Base-by-base conservation (phyloP, 768 basidiomycete genomes). In the Bullera alba region DNA sequence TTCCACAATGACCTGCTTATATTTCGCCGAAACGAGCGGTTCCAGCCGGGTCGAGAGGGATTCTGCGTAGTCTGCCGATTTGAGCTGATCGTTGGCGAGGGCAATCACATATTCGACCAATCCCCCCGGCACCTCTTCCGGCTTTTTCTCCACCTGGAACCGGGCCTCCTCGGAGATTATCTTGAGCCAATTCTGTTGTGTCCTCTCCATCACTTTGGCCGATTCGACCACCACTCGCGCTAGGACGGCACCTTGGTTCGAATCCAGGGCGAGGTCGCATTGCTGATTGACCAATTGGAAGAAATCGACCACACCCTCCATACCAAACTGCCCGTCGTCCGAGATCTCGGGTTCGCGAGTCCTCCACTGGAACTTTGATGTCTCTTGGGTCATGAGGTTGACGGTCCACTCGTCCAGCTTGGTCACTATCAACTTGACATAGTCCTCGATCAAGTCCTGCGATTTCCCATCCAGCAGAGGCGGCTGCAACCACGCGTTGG, bases 251-350 rank as follows among this genome's bases (percentile, higher is more conserved):
- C 90, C 91, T 70, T 97, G 95, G 5, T 88, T 87, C 60, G 91
- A 97, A 71, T 97, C 95, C 56, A 86, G 84, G 7, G 92, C 92
- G 15, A 90, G 79, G 65, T 97, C 93, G 51, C 90, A 80, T 72
- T 96, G 93, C 48, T 73, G 72, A 72, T 92, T 97, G 60, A 96
- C 85, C 85, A 97, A 91, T 74, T 95, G 87, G 79, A 96, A 97
- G 54, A 99, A 77, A 63, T 97, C 95, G 45, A 93, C 82, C 16
- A 92, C 85, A 36, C 92, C 87, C 67, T 95, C 87, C 53, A 84
- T 85, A 17, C 87, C 87, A 67, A 96, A 96, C 55, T 85, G 76
- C 14, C 88, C 89, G 52, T 96, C 90, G 48, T 81, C 81, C 65
- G 91, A 87, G 39, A 85, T 74, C 73, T 97, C 93, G 2, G 91